A percentile compares a stretch with the other conserved stretches of the same genome.
These are phyloP conservation scores for Rosa hybrid DNA, from an alignment of 331 rosid genomes.

Conservation along the genomic window DNA sequence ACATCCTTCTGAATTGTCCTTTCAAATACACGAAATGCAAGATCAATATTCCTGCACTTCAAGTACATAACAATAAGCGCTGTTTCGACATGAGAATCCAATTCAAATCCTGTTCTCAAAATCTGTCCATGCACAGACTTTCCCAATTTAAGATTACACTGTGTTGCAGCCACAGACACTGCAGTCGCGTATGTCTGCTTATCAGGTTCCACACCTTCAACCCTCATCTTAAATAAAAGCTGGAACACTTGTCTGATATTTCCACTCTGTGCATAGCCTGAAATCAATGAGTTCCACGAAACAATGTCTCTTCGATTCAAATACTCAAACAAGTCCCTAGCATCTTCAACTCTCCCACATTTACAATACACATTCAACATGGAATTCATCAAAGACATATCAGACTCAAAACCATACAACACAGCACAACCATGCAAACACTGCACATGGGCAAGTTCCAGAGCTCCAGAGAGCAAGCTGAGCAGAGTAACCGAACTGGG, in stretches of 20 bases:
- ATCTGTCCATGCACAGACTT: constrained; percentile 69
- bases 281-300: constrained; percentile 80
- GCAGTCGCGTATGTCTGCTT: constrained; percentile 57
- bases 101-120: constrained; percentile 54
- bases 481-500: constrained; percentile 71
- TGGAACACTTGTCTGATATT: constrained; percentile 40
- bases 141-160: constrained; percentile 57
- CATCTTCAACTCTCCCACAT: constrained; percentile 64
- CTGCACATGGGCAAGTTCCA: constrained; percentile 46
- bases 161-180: constrained; percentile 52
- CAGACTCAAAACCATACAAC: constrained; percentile 63
- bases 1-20: constrained; percentile 52
- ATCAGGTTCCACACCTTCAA: constrained; percentile 50
- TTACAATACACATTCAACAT: constrained; percentile 65
- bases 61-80: constrained; percentile 65
- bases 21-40: constrained; percentile 61
- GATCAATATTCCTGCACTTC: constrained; percentile 49
- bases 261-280: constrained; percentile 63
- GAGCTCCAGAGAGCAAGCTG: constrained; percentile 57
- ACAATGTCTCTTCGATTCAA: constrained; percentile 60
- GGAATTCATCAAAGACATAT: constrained; percentile 58
- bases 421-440: constrained; percentile 75
- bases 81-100: constrained; percentile 65
- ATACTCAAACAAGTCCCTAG: constrained; percentile 61
- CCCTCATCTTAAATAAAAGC: constrained; percentile 54